phyloP scores from a whole-genome alignment of 805 yeast genomes.

The Priceomyces melissophilus region DNA sequence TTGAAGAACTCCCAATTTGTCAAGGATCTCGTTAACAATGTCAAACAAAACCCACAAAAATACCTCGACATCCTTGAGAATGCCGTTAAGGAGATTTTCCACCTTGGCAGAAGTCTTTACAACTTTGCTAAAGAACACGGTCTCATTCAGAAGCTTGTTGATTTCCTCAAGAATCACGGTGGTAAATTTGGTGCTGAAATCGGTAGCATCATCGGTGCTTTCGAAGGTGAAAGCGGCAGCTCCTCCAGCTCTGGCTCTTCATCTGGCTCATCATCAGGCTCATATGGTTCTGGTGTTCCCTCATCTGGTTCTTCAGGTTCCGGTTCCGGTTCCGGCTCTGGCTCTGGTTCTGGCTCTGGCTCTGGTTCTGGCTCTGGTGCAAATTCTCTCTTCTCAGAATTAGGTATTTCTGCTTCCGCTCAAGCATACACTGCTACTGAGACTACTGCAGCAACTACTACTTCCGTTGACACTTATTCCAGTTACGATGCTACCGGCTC shows the following conservation, averaged over 20 bases:
- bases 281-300: conserved; percentile 23
- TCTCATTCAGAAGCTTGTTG: background rate
- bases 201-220: background rate
- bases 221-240: conserved; percentile 6
- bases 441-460: conserved; percentile 9
- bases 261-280: conserved; percentile 7
- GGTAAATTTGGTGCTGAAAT: background rate
- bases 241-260: conserved; percentile 23
- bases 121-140: conserved; percentile 1
- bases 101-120: background rate
- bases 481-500: conserved; percentile 7
- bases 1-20: conserved; percentile 36
- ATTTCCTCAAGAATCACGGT: background rate
- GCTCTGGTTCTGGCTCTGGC: no score
- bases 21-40: conserved; percentile 27
- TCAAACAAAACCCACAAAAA: conserved; percentile 34
- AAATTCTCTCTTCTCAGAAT: no score
- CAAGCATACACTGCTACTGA: conserved; percentile 15
- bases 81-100: conserved; percentile 21
- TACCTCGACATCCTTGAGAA: conserved; percentile 24
- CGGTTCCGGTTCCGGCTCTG: conserved; percentile 16
- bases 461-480: conserved; percentile 1
- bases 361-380: no score
- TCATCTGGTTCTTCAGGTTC: conserved; percentile 10
- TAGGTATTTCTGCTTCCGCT: conserved; percentile 20